Base-by-base conservation (phyloP, 148 eudicot genomes). In the Simmondsia chinensis region DNA sequence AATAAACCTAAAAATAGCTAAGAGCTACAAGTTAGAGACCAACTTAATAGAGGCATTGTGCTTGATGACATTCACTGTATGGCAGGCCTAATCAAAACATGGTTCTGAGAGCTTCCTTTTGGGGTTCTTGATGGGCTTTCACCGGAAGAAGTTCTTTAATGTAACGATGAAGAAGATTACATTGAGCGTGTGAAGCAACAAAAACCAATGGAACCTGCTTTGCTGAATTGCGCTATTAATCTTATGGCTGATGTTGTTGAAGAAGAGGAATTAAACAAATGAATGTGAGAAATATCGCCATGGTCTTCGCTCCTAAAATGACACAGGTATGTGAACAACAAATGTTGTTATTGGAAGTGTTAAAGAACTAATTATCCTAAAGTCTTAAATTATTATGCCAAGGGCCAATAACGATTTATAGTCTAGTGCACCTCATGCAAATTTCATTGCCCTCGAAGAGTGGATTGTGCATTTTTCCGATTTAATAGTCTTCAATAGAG, bases 211-310 rank as follows among this genome's bases (percentile, higher is more conserved):
- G 96, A 88, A 59, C 52, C 65, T 39, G 86, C 79, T 20, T 46
- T 88, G 46, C 91, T 88, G 14, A 73, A 69, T 39, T 88, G 97
- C 94, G 94, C 97, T 20, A 64, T 88, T 60, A 77, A 84, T 73
- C 97, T 88, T 43, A 88, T 88, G 97, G 77, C 94, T 47, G 97
- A 88, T 55, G 94, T 88, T n/a, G 97, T 83, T 17, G 94, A 88
- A 50, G 91, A 77, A 10, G 97, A 88, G 66, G 89, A 81, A 4
- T 70, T 53, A 18, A 88, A 88, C 74, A 88, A 88, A 88, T 88
- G 97, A 88, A 84, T 54, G 87, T 91, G 0, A 77, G 94, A 50
- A 88, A 84, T 35, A 88, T 88, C 24, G 94, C 97, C 31, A 75
- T 83, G 82, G 94, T 88, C 42, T 88, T 88, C 33, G 87, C 97